Percentiles rank a stretch among this genome's conserved stretches.
These are phyloP conservation scores for Penicillium daleae DNA, from an alignment of 495 filamentous ascomycete genomes.

Conservation along the genomic window DNA sequence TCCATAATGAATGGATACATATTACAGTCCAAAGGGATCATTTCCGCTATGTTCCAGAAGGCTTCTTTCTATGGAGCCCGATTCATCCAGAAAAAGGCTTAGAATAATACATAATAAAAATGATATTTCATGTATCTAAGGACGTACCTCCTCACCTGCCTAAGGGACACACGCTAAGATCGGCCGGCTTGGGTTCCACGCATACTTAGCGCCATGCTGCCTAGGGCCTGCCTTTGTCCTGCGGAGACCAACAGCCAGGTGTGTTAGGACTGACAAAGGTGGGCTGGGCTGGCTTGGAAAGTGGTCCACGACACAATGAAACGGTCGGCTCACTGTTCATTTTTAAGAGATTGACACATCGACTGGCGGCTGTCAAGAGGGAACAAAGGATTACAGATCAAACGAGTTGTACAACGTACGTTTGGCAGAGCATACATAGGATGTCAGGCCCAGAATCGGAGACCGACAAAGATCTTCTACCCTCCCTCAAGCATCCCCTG, in stretches of 20 bases:
- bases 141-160: neutral
- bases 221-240: neutral
- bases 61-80: constrained; percentile 24
- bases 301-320: constrained; percentile 13
- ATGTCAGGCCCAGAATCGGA: neutral
- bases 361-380: constrained; percentile 19
- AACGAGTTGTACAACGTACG: constrained; percentile 4
- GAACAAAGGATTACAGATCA: constrained; percentile 3
- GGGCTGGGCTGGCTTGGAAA: neutral
- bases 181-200: constrained; percentile 36
- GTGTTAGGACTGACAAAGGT: constrained; percentile 7
- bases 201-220: constrained; percentile 19
- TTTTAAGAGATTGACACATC: constrained; percentile 23
- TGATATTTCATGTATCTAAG: no score
- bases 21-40: neutral
- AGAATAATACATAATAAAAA: no score
- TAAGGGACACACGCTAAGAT: constrained; percentile 20
- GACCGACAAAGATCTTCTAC: neutral
- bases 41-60: constrained; percentile 33
- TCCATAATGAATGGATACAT: neutral
- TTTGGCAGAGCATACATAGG: neutral
- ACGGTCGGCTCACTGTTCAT: constrained; percentile 12
- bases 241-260: neutral
- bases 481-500: neutral
- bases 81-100: constrained; percentile 3